Percentiles rank a stretch among this genome's conserved stretches.
Evolutionary conservation across 805 yeast genomes (phyloP).

Genomic region (Vanderwaltozyma tropicalis): DNA sequence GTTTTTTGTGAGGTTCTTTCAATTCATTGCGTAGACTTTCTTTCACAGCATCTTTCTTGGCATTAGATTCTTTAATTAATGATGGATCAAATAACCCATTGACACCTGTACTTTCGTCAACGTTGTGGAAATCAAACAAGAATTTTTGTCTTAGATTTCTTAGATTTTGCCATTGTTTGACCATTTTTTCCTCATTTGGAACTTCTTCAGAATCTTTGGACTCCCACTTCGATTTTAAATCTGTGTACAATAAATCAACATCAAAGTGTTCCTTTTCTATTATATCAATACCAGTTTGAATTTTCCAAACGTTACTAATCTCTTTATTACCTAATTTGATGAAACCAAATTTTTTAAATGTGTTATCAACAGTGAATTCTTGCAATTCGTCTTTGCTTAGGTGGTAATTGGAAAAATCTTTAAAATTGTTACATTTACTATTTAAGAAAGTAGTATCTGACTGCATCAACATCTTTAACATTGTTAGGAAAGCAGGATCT

Average conservation of each 20-base stretch:
- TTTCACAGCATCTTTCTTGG: constrained; percentile 4
- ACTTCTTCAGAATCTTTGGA: not conserved
- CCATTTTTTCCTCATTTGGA: constrained; percentile 11
- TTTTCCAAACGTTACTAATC: constrained; percentile 30
- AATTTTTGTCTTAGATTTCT: constrained; percentile 31
- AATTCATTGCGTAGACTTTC: constrained; percentile 7
- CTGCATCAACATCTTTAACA: constrained; percentile 7
- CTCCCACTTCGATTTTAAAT: constrained; percentile 8
- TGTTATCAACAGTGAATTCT: constrained; percentile 5
- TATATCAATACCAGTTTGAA: constrained; percentile 31
- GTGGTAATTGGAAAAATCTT: constrained; percentile 13
- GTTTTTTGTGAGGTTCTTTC: constrained; percentile 11
- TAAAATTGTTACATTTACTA: constrained; percentile 18
- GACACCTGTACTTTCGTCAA: constrained; percentile 29
- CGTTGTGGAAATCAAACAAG: constrained; percentile 30
- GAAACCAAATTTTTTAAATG: constrained; percentile 25
- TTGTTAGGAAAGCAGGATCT: constrained; percentile 14
- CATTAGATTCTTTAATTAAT: constrained; percentile 10
- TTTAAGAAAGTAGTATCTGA: constrained; percentile 12
- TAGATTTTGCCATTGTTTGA: constrained; percentile 35
- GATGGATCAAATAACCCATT: constrained; percentile 30
- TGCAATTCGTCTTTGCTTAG: not conserved
- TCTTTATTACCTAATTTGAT: constrained; percentile 25
- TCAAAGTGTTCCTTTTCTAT: constrained; percentile 15
- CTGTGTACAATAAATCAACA: constrained; percentile 16